Percentiles rank a stretch among this genome's conserved stretches.
These are phyloP conservation scores for Aspergillus pseudoterreus DNA, from an alignment of 2,329 filamentous ascomycete genomes.

Conservation along the genomic window DNA sequence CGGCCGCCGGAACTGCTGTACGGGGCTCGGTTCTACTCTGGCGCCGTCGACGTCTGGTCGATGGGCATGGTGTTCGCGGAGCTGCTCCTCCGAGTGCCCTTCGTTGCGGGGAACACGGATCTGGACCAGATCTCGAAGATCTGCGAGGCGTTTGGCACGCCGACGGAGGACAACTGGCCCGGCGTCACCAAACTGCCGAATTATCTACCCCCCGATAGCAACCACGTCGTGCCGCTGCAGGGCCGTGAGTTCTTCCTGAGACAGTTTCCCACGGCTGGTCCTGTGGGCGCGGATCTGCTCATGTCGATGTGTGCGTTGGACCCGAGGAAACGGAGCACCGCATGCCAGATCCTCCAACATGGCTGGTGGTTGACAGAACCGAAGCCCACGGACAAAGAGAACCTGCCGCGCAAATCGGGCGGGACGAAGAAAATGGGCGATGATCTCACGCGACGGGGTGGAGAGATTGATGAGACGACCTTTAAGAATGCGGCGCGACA, in stretches of 20 bases:
- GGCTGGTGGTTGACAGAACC: constrained; percentile 83
- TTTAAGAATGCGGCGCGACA: constrained; percentile 75
- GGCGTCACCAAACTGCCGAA: constrained; percentile 76
- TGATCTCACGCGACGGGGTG: constrained; percentile 74
- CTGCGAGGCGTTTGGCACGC: constrained; percentile 79
- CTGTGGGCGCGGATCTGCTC: constrained; percentile 80
- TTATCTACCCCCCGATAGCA: constrained; percentile 67
- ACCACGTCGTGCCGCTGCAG: constrained; percentile 54
- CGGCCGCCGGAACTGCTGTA: constrained; percentile 90
- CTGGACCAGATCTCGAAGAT: constrained; percentile 83
- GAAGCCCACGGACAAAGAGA: constrained; percentile 73
- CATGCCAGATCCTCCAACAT: constrained; percentile 73
- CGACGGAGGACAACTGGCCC: constrained; percentile 92
- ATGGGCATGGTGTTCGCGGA: constrained; percentile 92
- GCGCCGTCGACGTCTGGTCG: constrained; percentile 90
- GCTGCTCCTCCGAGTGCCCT: constrained; percentile 76
- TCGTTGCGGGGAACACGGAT: constrained; percentile 79
- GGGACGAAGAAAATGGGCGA: constrained; percentile 73
- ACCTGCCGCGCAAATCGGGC: constrained; percentile 73
- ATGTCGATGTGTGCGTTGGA: constrained; percentile 82
- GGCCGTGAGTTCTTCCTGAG: constrained; percentile 69
- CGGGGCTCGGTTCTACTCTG: constrained; percentile 82
- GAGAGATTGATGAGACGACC: constrained; percentile 63
- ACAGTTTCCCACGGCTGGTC: constrained; percentile 75
- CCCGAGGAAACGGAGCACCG: constrained; percentile 77